Percentiles rank a stretch among this genome's conserved stretches.
phyloP scores from a whole-genome alignment of 2,329 filamentous ascomycete species.

The Botrytis hyacinthi region DNA sequence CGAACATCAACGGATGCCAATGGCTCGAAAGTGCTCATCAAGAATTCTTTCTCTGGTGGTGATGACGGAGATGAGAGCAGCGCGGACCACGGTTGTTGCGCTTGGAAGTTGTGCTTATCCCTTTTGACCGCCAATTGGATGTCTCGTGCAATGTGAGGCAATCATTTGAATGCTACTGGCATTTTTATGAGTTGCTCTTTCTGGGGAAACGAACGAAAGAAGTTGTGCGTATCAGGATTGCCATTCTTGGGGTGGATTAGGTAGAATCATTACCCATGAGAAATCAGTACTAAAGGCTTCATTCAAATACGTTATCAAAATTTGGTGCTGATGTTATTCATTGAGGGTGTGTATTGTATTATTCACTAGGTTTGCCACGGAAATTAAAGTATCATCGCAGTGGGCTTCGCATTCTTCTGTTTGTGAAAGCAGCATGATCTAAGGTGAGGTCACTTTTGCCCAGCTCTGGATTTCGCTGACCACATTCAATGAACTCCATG shows the following conservation, averaged over 20 bases:
- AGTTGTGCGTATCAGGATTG: background rate
- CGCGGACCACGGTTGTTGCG: conserved; percentile 1
- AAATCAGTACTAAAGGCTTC: background rate
- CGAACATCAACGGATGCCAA: background rate
- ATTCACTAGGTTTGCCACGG: background rate
- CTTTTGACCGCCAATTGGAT: conserved; percentile 6
- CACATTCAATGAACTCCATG: background rate
- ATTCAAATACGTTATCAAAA: background rate
- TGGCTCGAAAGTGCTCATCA: background rate
- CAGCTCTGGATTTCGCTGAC: background rate
- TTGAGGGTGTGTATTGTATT: background rate
- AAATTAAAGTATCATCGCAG: background rate
- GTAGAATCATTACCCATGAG: background rate
- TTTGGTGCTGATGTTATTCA: background rate
- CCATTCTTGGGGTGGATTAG: background rate
- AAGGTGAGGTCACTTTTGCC: background rate
- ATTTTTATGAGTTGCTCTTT: background rate
- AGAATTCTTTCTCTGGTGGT: background rate
- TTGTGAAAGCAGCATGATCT: background rate
- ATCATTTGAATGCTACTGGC: background rate
- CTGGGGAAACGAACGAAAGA: background rate
- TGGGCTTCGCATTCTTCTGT: background rate
- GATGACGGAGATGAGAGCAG: background rate
- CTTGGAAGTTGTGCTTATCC: conserved; percentile 6
- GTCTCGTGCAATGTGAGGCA: conserved; percentile 10